Base-by-base conservation (phyloP, 805 yeast species). In the Diddensiella santjacobensis region DNA sequence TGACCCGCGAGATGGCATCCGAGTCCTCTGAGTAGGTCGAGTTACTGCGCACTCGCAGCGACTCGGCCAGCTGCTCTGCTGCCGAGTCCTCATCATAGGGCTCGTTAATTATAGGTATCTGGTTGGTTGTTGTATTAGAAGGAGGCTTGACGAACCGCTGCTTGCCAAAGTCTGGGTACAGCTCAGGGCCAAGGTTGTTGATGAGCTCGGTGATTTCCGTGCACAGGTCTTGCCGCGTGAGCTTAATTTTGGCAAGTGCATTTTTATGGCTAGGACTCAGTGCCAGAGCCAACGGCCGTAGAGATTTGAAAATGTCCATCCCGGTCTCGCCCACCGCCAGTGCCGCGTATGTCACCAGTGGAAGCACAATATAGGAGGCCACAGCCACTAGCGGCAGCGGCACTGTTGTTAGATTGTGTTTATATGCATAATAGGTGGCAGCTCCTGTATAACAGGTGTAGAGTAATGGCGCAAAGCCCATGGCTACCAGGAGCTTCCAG, bases 311-410 rank as follows among this genome's bases (percentile, higher is more conserved):
- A 42, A 86, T 74, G 63, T 91, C 98, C 81, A 87, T 76, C 30
- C 99, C 99, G 51, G 82, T 84, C 62, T 93, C 99, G 46, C 99
- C 98, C 49, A 88, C 80, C 22, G 87, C 74, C 56, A 93, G 74
- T 0, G 99, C 96, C n/a, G 95, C 81, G 60, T 87, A 91, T 0
- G 97, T 87, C 13, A 91, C 80, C 23, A 75, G 38, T 10, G 70
- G 87, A 46, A 93, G 82, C 19, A 80, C 66, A n/a, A 81, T 57
- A 65, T 87, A 86, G 20, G 83, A 66, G 57, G 75, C 67, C 38
- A 77, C 57, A 51, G 77, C 69, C 18, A 82, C 63, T 46, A 33
- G 17, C 31, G 31, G 31, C 8, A 49, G 6, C 3, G 51, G 64
- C 60, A 49, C 65, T 45, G 50, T 35, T 55, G 54, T 36, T 40